Percentiles rank a stretch among this genome's conserved stretches.
Evolutionary conservation across 2,329 filamentous ascomycete species (phyloP).

Genomic region (Colletotrichum orchidophilum): DNA sequence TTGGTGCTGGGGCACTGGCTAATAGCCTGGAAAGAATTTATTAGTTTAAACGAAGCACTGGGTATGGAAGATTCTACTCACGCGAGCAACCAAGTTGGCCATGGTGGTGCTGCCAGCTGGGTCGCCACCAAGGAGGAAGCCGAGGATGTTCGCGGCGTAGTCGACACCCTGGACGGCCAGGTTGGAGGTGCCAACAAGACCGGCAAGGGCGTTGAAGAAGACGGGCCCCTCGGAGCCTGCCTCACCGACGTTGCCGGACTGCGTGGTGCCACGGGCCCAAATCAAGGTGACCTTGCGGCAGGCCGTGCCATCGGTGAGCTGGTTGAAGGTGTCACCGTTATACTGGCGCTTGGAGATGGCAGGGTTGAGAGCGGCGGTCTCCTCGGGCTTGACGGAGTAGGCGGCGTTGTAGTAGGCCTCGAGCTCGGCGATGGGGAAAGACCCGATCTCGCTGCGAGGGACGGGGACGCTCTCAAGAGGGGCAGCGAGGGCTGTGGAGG

Average conservation of each 20-base stretch:
- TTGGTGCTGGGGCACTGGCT: constrained; percentile 55
- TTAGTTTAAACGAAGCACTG: not conserved
- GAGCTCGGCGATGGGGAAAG: constrained; percentile 30
- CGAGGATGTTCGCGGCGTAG: constrained; percentile 56
- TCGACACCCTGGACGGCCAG: constrained; percentile 63
- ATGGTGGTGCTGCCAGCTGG: constrained; percentile 53
- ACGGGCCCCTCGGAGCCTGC: constrained; percentile 55
- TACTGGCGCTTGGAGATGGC: constrained; percentile 29
- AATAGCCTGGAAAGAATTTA: constrained; percentile 41
- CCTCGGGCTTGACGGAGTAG: constrained; percentile 3
- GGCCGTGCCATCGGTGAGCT: constrained; percentile 34
- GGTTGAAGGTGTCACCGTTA: constrained; percentile 30
- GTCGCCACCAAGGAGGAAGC: constrained; percentile 58
- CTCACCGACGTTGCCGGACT: constrained; percentile 60
- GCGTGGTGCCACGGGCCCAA: constrained; percentile 64
- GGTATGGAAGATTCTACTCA: not conserved
- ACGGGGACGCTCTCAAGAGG: constrained; percentile 16
- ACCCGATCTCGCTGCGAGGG: not conserved
- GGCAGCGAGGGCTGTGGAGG: constrained; percentile 22
- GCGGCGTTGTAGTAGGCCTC: constrained; percentile 32
- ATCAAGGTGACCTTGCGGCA: constrained; percentile 62
- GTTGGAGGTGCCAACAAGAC: constrained; percentile 50
- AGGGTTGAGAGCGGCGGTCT: not conserved
- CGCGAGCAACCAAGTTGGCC: constrained; percentile 35
- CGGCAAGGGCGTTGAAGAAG: constrained; percentile 56